Percentiles rank a stretch among this genome's conserved stretches.
These are phyloP conservation scores for Suhomyces sp. DNA, from an alignment of 805 yeast genomes.

Conservation along the genomic window DNA sequence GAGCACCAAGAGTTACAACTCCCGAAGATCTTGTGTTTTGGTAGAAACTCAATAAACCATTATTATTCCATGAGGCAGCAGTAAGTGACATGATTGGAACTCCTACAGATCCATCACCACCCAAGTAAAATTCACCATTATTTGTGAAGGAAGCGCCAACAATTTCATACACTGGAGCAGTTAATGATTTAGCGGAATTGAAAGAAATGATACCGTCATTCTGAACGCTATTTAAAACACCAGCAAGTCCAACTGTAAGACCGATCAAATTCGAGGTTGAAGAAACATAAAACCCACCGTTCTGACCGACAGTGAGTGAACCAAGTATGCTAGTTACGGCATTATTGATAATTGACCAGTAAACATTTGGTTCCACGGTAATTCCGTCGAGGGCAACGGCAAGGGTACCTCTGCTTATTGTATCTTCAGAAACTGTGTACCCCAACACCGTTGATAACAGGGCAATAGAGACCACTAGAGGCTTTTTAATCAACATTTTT, in stretches of 20 bases:
- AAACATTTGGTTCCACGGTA: slow-evolving; percentile 14
- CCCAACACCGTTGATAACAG: slow-evolving; percentile 1
- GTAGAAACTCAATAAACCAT: slow-evolving; percentile 20
- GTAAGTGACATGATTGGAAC: slow-evolving; percentile 12
- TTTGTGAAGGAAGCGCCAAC: slow-evolving; percentile 8
- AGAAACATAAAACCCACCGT: slow-evolving; percentile 16
- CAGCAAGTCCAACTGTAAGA: slow-evolving; percentile 9
- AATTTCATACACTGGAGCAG: slow-evolving; percentile 8
- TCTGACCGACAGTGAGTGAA: slow-evolving; percentile 9
- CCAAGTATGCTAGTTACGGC: slow-evolving; percentile 14
- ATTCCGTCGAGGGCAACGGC: slow-evolving; percentile 19
- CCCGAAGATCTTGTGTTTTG: slow-evolving; percentile 21
- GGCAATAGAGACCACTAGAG: background rate
- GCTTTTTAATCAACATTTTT: slow-evolving; percentile 2
- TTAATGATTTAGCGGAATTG: slow-evolving; percentile 12
- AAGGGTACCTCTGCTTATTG: slow-evolving; percentile 18
- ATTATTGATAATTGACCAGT: slow-evolving; percentile 17
- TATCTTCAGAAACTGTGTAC: slow-evolving; percentile 11
- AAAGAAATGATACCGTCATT: slow-evolving; percentile 19
- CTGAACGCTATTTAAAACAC: slow-evolving; percentile 12
- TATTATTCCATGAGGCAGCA: slow-evolving; percentile 12
- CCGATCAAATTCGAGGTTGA: slow-evolving; percentile 7
- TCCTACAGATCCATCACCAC: slow-evolving; percentile 11
- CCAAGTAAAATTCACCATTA: slow-evolving; percentile 8
- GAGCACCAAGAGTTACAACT: slow-evolving; percentile 15